Base-by-base conservation (phyloP, 768 basidiomycete genomes). In the Agrocybe pediades region DNA sequence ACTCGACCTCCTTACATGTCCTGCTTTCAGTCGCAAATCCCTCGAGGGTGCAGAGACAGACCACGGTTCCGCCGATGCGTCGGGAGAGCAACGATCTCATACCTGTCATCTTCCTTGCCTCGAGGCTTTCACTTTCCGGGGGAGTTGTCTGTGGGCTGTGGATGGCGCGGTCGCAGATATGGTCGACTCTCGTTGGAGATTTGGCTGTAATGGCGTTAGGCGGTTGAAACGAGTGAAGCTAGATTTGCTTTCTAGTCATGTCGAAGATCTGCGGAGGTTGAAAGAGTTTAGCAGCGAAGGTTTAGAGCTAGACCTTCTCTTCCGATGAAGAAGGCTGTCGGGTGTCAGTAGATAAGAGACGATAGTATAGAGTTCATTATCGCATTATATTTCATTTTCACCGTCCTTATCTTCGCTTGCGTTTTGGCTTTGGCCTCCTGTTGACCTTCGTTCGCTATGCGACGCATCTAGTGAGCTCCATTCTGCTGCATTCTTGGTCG, bases 111-210 rank as follows among this genome's bases (percentile, higher is more conserved):
- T 73, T 33, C 68, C 69, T 15, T 49, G 57, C 53, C 63, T 74
- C n/a, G 55, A 63, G 54, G 49, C 53, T 13, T 57, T 74, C 41
- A 62, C 64, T 24, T 62, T 74, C 25, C 64, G 62, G 16, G 71
- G 66, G 41, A 64, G 62, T 47, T 66, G 68, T 46, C 52, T 71
- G 30, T 61, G 63, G 57, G 62, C 66, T 25, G 55, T 63, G 2
- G 66, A 71, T 55, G 70, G 69, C 3, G 59, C 60, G 17, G 57
- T 75, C 15, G 64, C 71, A 13, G 65, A 66, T 20, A 72, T 75
- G 71, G 69, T 71, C 25, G 68, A 72, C 46, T 69, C 70, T 36
- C 67, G 72, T 6, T 71, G 68, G 70, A 64, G 65, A 44, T 55
- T 56, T 43, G 47, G 60, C 24, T 49, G 45, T 43, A 49, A 41